Evolutionary conservation across 2,329 filamentous ascomycete species (phyloP).

Genomic region (Didymella pinodella): DNA sequence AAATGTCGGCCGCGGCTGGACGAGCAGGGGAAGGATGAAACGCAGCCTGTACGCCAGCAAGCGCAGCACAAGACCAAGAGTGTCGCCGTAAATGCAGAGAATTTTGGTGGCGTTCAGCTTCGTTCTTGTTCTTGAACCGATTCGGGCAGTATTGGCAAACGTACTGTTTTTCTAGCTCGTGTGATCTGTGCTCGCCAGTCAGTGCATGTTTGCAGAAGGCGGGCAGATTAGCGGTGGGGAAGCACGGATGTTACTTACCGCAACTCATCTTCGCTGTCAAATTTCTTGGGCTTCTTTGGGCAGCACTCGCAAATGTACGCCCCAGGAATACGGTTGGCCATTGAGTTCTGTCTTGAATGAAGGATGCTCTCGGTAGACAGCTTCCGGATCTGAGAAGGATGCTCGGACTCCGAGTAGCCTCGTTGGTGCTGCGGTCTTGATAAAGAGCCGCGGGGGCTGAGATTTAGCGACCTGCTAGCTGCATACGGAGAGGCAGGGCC

Average conservation of each 20-base stretch:
- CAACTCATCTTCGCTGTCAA: conserved; percentile 83
- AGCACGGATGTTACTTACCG: conserved; percentile 66
- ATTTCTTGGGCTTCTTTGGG: conserved; percentile 96
- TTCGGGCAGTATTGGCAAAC: conserved; percentile 92
- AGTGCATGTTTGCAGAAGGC: conserved; percentile 29
- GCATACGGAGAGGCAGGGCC: conserved; percentile 63
- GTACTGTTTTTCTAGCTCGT: conserved; percentile 96
- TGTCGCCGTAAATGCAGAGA: conserved; percentile 90
- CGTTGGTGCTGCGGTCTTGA: conserved; percentile 53
- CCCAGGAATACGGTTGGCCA: conserved; percentile 62
- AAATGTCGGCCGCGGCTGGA: conserved; percentile 73
- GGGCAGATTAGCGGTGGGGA: conserved; percentile 36
- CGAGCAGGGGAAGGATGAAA: conserved; percentile 81
- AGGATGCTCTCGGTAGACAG: conserved; percentile 55
- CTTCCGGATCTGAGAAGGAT: conserved; percentile 53
- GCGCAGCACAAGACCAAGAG: conserved; percentile 95
- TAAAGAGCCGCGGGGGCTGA: conserved; percentile 53
- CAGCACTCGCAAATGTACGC: conserved; percentile 89
- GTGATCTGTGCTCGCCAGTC: conserved; percentile 64
- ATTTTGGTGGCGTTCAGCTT: conserved; percentile 95
- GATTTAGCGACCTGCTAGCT: conserved; percentile 56
- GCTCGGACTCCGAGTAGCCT: conserved; percentile 52
- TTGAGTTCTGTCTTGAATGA: conserved; percentile 59
- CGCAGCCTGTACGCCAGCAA: conserved; percentile 75
- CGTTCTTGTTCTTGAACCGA: conserved; percentile 98